Evolutionary conservation across 2,329 filamentous ascomycete genomes (phyloP), one percentile per base, ranked within the genome.

Genomic region (Colletotrichum sublineola): DNA sequence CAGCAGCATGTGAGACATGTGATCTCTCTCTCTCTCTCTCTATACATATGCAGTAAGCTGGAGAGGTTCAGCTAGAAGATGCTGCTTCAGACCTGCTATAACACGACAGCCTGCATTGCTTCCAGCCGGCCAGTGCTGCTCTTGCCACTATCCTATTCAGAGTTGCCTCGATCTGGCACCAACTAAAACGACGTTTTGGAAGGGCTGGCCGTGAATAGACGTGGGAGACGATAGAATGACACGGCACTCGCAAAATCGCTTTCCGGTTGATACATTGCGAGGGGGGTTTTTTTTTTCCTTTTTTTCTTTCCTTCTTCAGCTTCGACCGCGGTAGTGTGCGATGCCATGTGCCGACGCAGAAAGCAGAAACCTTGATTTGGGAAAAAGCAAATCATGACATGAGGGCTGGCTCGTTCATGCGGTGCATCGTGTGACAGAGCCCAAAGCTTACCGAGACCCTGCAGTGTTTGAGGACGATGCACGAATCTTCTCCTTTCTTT

Each of bases 301-400:
- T n/a, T 3, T n/a, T 46, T 3, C 18, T 42, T 5, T 18, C 5
- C 5, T 36, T n/a, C 4, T n/a, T 46, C 44, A n/a, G 24, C 5
- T 31, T n/a, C 20, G 33, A n/a, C 15, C 6, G 15, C 31, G 2
- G 46, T 4, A 24, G 46, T 4, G 20, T 31, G 18, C 36, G 50
- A 63, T 71, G 57, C 57, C 57, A 63, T 68, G 29, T 68, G 68
- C 52, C 58, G 20, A 63, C 33, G 18, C 46, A 56, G 48, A 68
- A 68, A 57, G n/a, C 31, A 56, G 42, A 68, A 68, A 68, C 65
- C 29, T 55, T 71, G 68, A 42, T 29, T 53, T 33, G 33, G 1
- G 7, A n/a, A 50, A 36, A 52, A 50, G n/a, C 44, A 63, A 50
- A 20, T n/a, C 11, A 36, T 24, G 40, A 44, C 33, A 52, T n/a